Conservation (phyloP, 2,329 filamentous ascomycete species). For the Aspergillus sp. region DNA sequence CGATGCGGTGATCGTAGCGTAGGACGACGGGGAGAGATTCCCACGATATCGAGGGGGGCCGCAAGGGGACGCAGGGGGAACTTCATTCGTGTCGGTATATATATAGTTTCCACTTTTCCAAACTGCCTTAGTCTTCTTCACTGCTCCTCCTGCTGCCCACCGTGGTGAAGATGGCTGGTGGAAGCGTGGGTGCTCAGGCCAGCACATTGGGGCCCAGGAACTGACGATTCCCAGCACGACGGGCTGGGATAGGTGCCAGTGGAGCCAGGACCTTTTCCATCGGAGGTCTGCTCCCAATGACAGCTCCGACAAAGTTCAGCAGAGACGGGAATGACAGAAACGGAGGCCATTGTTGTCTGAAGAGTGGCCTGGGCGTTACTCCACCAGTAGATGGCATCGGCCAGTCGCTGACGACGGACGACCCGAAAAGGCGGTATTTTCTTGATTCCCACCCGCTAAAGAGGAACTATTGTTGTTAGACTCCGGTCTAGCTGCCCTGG, state of each 20-base stretch:
- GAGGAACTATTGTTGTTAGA: background rate
- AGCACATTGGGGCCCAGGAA: background rate
- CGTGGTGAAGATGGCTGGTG: no score
- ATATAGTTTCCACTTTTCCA: background rate
- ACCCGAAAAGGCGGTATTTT: background rate
- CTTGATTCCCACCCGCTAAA: background rate
- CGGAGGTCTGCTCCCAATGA: background rate
- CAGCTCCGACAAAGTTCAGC: background rate
- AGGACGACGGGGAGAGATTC: background rate
- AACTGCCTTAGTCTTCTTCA: no score
- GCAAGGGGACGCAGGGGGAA: background rate
- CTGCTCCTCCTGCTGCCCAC: no score
- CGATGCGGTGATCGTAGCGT: background rate
- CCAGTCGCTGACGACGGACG: background rate
- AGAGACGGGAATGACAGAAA: background rate
- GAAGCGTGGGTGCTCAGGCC: background rate
- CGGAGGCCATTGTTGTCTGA: background rate
- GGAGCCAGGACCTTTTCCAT: background rate
- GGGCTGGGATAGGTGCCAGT: background rate
- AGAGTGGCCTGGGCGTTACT: background rate
- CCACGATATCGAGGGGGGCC: background rate
- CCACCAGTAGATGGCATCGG: background rate
- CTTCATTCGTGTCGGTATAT: background rate
- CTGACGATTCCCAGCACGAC: background rate
- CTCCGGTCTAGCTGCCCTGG: background rate